phyloP scores from a whole-genome alignment of 1,139 yeast species.

The Arxiozyma heterogenica region DNA sequence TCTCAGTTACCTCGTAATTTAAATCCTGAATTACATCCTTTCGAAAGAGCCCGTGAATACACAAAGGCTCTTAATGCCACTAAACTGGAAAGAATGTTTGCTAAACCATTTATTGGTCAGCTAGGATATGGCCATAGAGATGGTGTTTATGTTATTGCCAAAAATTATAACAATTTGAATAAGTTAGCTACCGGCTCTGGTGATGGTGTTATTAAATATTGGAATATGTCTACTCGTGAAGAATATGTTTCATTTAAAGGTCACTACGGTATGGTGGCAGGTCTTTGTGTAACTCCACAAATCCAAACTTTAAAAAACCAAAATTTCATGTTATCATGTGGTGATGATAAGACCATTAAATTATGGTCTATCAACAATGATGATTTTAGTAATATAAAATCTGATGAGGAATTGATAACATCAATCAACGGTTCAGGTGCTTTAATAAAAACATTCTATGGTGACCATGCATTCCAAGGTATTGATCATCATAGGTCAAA shows the following conservation, averaged over 20 bases:
- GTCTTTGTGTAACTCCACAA: conserved; percentile 51
- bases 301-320: conserved; percentile 41
- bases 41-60: conserved; percentile 93
- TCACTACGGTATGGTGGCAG: conserved; percentile 85
- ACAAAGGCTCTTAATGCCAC: conserved; percentile 93
- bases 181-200: conserved; percentile 88
- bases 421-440: conserved; percentile 32
- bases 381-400: conserved; percentile 34
- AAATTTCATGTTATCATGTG: conserved; percentile 65
- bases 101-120: conserved; percentile 94
- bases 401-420: conserved; percentile 23
- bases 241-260: conserved; percentile 76
- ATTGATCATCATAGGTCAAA: conserved; percentile 79
- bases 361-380: conserved; percentile 53
- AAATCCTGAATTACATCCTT: conserved; percentile 92
- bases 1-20: conserved; percentile 81
- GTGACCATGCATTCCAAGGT: conserved; percentile 77
- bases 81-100: conserved; percentile 91
- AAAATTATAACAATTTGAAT: conserved; percentile 59
- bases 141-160: conserved; percentile 86
- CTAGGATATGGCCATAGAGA: conserved; percentile 92
- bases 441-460: conserved; percentile 64
- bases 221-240: conserved; percentile 71
- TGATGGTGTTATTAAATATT: conserved; percentile 88
- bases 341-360: conserved; percentile 83